Conservation (phyloP, 306 rosid genomes). For the Cucurbita argyrosperma region DNA sequence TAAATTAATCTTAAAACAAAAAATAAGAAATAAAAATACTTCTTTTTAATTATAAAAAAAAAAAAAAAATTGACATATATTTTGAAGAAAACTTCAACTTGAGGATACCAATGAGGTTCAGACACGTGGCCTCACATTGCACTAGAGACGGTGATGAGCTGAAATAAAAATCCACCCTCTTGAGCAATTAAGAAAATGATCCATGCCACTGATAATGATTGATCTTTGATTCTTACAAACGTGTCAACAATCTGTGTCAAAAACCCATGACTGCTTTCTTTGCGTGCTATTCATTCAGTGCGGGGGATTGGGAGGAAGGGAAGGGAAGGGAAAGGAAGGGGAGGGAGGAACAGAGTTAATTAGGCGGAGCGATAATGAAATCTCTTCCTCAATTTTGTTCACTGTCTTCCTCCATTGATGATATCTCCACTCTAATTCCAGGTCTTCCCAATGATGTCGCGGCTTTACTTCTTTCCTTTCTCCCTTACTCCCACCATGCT, state of each 20-base stretch:
- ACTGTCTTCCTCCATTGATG: background rate
- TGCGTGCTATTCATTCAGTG: background rate
- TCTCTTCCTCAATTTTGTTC: background rate
- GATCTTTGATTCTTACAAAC: background rate
- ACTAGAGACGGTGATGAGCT: background rate
- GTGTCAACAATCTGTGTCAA: conserved; percentile 2
- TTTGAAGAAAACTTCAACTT: background rate
- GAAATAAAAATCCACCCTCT: background rate
- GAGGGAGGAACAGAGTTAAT: background rate
- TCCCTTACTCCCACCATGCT: conserved; percentile 45
- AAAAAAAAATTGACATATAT: no score
- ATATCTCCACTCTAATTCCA: conserved; percentile 33
- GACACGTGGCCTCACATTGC: background rate
- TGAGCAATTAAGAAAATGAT: background rate
- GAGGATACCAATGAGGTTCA: background rate
- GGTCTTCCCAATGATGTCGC: conserved; percentile 70
- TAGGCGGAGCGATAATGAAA: background rate
- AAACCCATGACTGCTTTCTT: background rate
- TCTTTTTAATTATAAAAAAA: no score
- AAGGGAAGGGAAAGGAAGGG: background rate
- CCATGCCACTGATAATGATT: background rate
- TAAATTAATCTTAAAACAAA: no score
- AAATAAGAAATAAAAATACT: no score
- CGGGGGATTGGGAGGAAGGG: background rate
- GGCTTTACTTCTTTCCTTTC: conserved; percentile 28